phyloP scores from a whole-genome alignment of 768 basidiomycete species.

The Termitomyces sp. region DNA sequence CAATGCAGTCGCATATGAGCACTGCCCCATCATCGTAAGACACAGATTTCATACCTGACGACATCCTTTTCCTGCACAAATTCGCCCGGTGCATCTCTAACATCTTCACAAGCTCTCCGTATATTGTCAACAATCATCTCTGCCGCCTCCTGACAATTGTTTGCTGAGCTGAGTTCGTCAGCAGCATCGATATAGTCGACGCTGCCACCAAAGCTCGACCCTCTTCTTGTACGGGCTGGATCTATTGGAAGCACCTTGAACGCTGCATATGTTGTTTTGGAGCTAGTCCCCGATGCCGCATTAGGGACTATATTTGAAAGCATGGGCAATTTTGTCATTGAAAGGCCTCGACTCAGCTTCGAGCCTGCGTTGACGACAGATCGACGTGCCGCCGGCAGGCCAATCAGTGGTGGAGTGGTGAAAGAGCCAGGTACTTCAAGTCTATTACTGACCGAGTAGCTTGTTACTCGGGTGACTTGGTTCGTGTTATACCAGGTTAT shows the following conservation, averaged over 20 bases:
- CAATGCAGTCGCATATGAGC: constrained; percentile 6
- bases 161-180: constrained; percentile 55
- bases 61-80: constrained; percentile 68
- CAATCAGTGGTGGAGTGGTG: constrained; percentile 11
- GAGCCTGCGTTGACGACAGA: constrained; percentile 8
- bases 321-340: constrained; percentile 12
- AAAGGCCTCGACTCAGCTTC: constrained; percentile 7
- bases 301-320: constrained; percentile 31
- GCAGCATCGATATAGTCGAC: constrained; percentile 45
- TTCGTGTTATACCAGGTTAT: constrained; percentile 72
- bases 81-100: constrained; percentile 39
- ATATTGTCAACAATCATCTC: constrained; percentile 72
- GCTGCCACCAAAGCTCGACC: constrained; percentile 37
- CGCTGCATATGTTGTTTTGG: constrained; percentile 52
- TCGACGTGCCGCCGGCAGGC: constrained; percentile 8
- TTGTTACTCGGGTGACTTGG: constrained; percentile 72
- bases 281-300: constrained; percentile 22
- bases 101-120: constrained; percentile 56
- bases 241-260: constrained; percentile 81
- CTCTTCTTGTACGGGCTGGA: constrained; percentile 43
- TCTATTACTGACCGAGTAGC: constrained; percentile 81
- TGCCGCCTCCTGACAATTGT: constrained; percentile 72
- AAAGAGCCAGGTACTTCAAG: constrained; percentile 25
- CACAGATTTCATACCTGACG: constrained; percentile 54
- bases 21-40: constrained; percentile 3